These are phyloP conservation scores for Annona cherimola DNA, from an alignment of 164 flowering plant species.

Conservation along the genomic window DNA sequence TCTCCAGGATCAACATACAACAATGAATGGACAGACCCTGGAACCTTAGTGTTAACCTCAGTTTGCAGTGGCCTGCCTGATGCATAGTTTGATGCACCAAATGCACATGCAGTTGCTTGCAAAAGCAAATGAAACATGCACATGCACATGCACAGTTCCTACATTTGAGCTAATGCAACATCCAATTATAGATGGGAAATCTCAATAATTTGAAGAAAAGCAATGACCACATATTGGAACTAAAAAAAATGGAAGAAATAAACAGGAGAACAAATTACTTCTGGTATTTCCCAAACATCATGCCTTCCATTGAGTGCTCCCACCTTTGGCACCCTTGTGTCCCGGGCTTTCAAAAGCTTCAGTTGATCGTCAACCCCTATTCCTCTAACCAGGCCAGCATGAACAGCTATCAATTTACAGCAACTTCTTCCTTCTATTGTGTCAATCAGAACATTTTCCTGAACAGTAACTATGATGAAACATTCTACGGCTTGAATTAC, in stretches of 20 bases:
- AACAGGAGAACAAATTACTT: constrained; percentile 33
- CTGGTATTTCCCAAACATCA: constrained; percentile 76
- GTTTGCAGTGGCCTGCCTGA: background rate
- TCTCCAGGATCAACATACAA: background rate
- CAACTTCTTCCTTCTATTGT: constrained; percentile 45
- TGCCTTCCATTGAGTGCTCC: constrained; percentile 69
- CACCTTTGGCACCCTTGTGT: constrained; percentile 64
- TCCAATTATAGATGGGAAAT: background rate
- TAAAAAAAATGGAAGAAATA: background rate
- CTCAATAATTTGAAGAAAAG: background rate
- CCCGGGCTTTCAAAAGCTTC: constrained; percentile 54
- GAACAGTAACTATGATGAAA: constrained; percentile 7
- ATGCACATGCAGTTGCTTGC: background rate
- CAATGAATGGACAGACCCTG: background rate
- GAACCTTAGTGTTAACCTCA: too few relatives aligned
- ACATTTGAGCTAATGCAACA: background rate
- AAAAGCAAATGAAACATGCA: background rate
- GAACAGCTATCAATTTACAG: constrained; percentile 83
- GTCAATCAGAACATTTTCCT: constrained; percentile 76
- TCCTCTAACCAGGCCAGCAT: constrained; percentile 71
- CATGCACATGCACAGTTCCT: too few relatives aligned
- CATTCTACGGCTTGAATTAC: constrained; percentile 7
- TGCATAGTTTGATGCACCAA: background rate
- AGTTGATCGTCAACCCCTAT: constrained; percentile 61
- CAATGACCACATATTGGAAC: too few relatives aligned